Conservation (phyloP, 345 rosid species). For the Schrenkiella parvula region DNA sequence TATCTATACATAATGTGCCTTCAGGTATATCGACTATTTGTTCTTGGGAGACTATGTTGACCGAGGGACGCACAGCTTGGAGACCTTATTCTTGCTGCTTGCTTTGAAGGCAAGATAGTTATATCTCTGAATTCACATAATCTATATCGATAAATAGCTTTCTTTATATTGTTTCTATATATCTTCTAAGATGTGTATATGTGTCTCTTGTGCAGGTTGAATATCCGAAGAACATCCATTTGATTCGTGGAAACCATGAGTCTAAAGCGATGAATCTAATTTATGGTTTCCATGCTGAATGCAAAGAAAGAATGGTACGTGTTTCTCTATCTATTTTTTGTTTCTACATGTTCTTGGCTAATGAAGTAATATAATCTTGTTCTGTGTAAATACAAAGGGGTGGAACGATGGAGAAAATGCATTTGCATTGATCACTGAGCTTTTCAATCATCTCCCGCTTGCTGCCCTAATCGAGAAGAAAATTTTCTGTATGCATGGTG, state of each 20-base stretch:
- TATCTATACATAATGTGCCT: not conserved
- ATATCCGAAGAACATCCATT: slow-evolving; percentile 73
- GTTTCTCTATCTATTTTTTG: no score
- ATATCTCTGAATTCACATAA: not conserved
- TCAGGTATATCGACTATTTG: slow-evolving; percentile 83
- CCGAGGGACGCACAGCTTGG: slow-evolving; percentile 91
- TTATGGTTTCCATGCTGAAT: slow-evolving; percentile 79
- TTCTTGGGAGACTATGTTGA: slow-evolving; percentile 96
- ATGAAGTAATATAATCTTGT: not conserved
- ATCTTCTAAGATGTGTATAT: not conserved
- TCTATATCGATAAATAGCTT: not conserved
- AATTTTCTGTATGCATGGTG: slow-evolving; percentile 88
- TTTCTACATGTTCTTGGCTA: not conserved
- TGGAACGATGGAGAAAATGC: slow-evolving; percentile 70
- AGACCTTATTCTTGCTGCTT: slow-evolving; percentile 79
- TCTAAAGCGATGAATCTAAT: slow-evolving; percentile 59
- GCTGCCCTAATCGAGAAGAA: slow-evolving; percentile 85
- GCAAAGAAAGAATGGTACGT: slow-evolving; percentile 72
- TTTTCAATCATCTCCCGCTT: slow-evolving; percentile 81
- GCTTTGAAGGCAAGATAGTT: slow-evolving; percentile 71
- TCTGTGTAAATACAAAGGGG: slow-evolving; percentile 29
- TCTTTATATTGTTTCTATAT: not conserved
- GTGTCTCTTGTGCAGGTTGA: slow-evolving; percentile 53
- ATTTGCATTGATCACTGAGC: slow-evolving; percentile 70
- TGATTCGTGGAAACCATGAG: slow-evolving; percentile 94